These are phyloP conservation scores for Canavalia gladiata DNA, from an alignment of 306 rosid genomes.

Conservation along the genomic window DNA sequence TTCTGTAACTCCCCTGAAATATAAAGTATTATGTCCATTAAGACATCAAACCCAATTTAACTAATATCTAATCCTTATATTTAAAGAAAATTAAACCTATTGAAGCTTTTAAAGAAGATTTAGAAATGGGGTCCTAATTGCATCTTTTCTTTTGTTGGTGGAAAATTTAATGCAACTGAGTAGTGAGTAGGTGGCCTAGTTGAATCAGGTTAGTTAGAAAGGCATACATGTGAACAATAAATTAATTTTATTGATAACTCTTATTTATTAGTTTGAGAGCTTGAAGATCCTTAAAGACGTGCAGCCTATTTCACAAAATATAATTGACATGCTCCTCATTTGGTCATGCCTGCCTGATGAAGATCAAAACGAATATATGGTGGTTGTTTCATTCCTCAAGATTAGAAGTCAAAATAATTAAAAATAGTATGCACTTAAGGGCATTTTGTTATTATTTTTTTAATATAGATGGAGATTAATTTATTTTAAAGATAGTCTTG, in stretches of 20 bases:
- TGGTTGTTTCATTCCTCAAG: background rate
- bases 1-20: constrained; percentile 31
- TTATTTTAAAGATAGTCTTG: background rate
- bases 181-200: constrained; percentile 51
- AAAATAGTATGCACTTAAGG: constrained; percentile 5
- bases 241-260: constrained; percentile 34
- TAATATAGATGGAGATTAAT: background rate
- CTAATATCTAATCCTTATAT: background rate
- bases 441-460: background rate
- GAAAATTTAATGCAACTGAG: constrained; percentile 47
- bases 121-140: constrained; percentile 20
- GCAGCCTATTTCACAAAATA: constrained; percentile 59
- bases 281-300: constrained; percentile 61
- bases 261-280: constrained; percentile 19
- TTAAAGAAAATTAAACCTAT: background rate
- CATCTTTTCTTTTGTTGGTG: constrained; percentile 43
- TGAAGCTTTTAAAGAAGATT: background rate
- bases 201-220: constrained; percentile 41
- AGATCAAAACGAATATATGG: constrained; percentile 37
- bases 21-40: constrained; percentile 6
- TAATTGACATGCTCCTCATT: constrained; percentile 41
- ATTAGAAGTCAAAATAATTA: constrained; percentile 32
- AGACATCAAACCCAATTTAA: constrained; percentile 25
- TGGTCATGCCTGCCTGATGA: constrained; percentile 44
- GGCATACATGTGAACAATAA: constrained; percentile 48